Evolutionary conservation across 352 stramenopile genomes (phyloP), one percentile per base, ranked within the genome.

Genomic region (Detonula confervacea): DNA sequence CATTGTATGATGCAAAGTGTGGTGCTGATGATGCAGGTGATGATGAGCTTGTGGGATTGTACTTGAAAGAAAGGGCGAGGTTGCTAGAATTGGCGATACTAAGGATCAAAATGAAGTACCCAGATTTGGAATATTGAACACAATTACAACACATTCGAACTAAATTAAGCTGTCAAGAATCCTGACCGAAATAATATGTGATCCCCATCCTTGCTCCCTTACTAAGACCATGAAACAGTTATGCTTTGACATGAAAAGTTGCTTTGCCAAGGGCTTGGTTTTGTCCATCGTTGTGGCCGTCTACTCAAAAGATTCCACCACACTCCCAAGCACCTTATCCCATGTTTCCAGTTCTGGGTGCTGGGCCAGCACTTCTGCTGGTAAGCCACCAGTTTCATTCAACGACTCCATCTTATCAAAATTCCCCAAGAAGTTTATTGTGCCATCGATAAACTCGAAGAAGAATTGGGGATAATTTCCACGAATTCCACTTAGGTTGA

Each of bases 381-480:
- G 74, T 20, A 90, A 63, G 9, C 52, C 57, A 57, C 57, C 84
- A 16, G 77, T 78, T 56, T 91, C 86, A 59, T 91, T 91, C 12
- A 92, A 61, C 25, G 7, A 30, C 56, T 89, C 77, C 25, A 91
- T 46, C 30, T 65, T 86, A 0, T 87, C 78, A 61, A 78, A 91
- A 47, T 86, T 80, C 37, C 84, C 83, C 14, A 73, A 74, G 42
- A 65, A 80, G 37, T 27, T 62, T 16, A 77, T 77, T 56, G 54
- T 62, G 0, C 33, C 67, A 46, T 84, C 70, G 27, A 60, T 49
- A 47, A 73, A 66, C 35, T 83, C 47, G 39, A 87, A 76, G 74
- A 92, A 93, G 59, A 93, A 90, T 78, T 93, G 88, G 14, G 88
- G 88, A 81, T 92, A 93, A 27, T 90, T 89, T n/a, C 68, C 87